Evolutionary conservation across 305 asterid genomes (phyloP).

Genomic region (Fraxinus ornus): DNA sequence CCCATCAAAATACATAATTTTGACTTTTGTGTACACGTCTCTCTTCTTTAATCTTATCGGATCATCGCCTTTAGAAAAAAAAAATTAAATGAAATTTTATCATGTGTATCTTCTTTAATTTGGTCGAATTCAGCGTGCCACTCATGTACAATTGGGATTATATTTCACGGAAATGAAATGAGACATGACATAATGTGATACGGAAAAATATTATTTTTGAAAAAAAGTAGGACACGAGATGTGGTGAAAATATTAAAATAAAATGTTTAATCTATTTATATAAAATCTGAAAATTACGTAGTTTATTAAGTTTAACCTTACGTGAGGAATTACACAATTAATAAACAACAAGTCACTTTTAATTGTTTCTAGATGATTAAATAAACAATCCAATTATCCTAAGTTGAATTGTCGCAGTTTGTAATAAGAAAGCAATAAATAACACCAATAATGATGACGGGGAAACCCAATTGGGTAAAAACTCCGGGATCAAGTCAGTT

Average conservation of each 20-base stretch:
- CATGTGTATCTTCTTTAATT: neutral
- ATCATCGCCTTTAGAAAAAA: neutral
- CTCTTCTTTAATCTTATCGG: neutral
- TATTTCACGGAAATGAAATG: neutral
- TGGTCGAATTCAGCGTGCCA: neutral
- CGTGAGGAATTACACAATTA: too few species aligned
- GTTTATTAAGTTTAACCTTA: too few species aligned
- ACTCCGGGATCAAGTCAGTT: too few species aligned
- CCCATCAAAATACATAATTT: slow-evolving; percentile 35
- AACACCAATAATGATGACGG: too few species aligned
- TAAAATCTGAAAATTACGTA: too few species aligned
- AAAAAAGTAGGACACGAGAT: neutral
- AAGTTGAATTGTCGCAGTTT: too few species aligned
- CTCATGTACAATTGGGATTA: neutral
- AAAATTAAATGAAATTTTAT: neutral
- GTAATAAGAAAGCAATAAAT: too few species aligned
- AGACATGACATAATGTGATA: neutral
- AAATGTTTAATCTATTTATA: neutral
- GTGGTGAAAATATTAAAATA: neutral
- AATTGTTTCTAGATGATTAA: too few species aligned
- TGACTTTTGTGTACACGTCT: neutral
- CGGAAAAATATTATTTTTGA: neutral
- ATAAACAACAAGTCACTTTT: too few species aligned
- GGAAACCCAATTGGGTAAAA: too few species aligned
- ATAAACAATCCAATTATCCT: too few species aligned